Percentiles rank a stretch among this genome's conserved stretches.
These are phyloP conservation scores for Arachis monticola DNA, from an alignment of 331 rosid species.

Conservation along the genomic window DNA sequence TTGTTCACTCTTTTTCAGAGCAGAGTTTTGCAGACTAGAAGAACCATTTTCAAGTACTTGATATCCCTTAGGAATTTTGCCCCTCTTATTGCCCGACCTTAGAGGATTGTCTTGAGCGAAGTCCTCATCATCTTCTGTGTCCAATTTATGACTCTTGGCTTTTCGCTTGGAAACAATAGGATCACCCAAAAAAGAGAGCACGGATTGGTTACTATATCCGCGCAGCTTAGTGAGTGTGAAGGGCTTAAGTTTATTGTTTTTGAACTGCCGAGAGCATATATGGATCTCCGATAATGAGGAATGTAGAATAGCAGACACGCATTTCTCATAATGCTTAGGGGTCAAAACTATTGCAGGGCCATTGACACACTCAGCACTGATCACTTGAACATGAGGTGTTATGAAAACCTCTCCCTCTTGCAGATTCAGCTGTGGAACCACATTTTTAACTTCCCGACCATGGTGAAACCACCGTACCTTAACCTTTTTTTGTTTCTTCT, in stretches of 20 bases:
- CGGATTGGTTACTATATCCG: constrained; percentile 69
- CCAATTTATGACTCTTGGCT: constrained; percentile 37
- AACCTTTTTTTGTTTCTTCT: constrained; percentile 72
- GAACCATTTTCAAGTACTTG: constrained; percentile 48
- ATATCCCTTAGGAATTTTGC: constrained; percentile 44
- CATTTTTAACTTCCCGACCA: constrained; percentile 61
- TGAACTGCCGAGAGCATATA: constrained; percentile 74
- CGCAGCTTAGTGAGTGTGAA: constrained; percentile 68
- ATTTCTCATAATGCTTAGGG: constrained; percentile 76
- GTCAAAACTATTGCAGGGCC: constrained; percentile 82
- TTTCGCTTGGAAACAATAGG: constrained; percentile 51
- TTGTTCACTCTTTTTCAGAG: constrained; percentile 43
- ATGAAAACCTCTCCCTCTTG: constrained; percentile 80
- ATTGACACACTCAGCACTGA: constrained; percentile 78
- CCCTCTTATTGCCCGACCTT: constrained; percentile 51
- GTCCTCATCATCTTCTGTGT: constrained; percentile 53
- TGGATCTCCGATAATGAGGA: constrained; percentile 57
- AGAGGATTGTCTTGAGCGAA: constrained; percentile 48
- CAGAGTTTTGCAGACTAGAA: constrained; percentile 42
- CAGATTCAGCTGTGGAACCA: constrained; percentile 60
- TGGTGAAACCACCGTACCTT: constrained; percentile 87
- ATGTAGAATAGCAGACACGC: constrained; percentile 42
- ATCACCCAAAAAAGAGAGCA: constrained; percentile 56
- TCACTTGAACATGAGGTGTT: constrained; percentile 84
- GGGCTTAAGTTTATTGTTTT: constrained; percentile 64